A percentile compares a stretch with the other conserved stretches of the same genome.
phyloP scores from a whole-genome alignment of 176 grass and related monocot species.

The Avena atlantica region DNA sequence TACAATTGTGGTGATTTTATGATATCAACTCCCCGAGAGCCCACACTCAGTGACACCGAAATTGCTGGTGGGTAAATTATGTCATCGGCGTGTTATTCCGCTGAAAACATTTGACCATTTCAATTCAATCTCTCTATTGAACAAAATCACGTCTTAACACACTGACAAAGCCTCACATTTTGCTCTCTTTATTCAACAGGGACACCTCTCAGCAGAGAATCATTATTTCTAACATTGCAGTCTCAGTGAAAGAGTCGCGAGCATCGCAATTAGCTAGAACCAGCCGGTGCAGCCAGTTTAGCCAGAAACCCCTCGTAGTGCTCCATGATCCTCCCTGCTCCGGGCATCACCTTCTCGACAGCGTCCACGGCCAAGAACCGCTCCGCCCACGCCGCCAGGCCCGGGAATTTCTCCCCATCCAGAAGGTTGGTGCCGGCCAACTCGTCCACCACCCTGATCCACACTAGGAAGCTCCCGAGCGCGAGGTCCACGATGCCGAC shows the following conservation, averaged over 20 bases:
- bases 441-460: constrained; percentile 49
- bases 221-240: neutral
- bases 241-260: neutral
- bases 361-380: constrained; percentile 47
- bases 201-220: neutral
- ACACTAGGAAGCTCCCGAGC: constrained; percentile 48
- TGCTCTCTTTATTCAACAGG: neutral
- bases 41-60: no score
- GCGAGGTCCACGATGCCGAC: constrained; percentile 52
- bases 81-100: neutral
- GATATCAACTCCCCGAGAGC: no score
- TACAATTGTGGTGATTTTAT: no score
- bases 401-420: constrained; percentile 43
- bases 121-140: neutral
- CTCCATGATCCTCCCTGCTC: constrained; percentile 35
- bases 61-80: no score
- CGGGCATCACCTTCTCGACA: constrained; percentile 45
- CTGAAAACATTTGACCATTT: neutral
- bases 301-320: constrained; percentile 39
- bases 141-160: neutral
- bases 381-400: constrained; percentile 52
- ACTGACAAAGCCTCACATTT: neutral
- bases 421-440: constrained; percentile 41
- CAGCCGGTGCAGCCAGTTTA: constrained; percentile 33
- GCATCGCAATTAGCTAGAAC: neutral